Evolutionary conservation across 2,329 filamentous ascomycete genomes (phyloP), one percentile per base, ranked within the genome.

Genomic region (Incumbomyces delicatus): DNA sequence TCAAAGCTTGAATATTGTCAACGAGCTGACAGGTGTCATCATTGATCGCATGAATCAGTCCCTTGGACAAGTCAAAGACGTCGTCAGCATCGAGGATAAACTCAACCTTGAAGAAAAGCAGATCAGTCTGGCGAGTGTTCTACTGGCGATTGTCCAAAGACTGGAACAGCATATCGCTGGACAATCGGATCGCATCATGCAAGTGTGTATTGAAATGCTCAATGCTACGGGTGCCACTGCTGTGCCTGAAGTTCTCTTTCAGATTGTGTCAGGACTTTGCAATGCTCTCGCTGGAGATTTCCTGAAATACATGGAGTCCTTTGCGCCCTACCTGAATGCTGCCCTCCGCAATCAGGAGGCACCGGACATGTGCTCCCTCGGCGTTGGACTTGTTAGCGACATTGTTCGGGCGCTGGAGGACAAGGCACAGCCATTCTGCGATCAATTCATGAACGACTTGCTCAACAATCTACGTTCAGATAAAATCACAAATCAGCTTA

Each of bases 81-180:
- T 96, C 49, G 89, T 96, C 57, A 95, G 89, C 62, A 86, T 95
- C 22, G 92, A 98, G 67, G 92, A 98, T 68, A 90, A 83, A 66
- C 87, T 96, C 55, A 94, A 86, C 4, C 76, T 98, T 3, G 89
- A 96, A 64, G 92, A 98, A 68, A 94, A 98, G 78, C 92, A 96
- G 71, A 95, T 89, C 43, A 95, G 89, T 65, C 75, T 98, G 60
- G 84, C 83, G 65, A 94, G 87, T 45, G 92, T 96, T 34, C 74
- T 96, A 41, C 81, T 95, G 68, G 83, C 87, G 41, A 95, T 96
- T 61, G 83, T 96, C 51, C 83, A 87, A 65, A 83, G 92, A 48
- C 75, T 98, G 20, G 92, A 96, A 67, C 83, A 83, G 63, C 90
- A 96, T 63, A 86, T 98, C 57, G 78, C 81, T 52, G 88, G 90